phyloP scores from a whole-genome alignment of 352 stramenopile species.

The Albugo candida region DNA sequence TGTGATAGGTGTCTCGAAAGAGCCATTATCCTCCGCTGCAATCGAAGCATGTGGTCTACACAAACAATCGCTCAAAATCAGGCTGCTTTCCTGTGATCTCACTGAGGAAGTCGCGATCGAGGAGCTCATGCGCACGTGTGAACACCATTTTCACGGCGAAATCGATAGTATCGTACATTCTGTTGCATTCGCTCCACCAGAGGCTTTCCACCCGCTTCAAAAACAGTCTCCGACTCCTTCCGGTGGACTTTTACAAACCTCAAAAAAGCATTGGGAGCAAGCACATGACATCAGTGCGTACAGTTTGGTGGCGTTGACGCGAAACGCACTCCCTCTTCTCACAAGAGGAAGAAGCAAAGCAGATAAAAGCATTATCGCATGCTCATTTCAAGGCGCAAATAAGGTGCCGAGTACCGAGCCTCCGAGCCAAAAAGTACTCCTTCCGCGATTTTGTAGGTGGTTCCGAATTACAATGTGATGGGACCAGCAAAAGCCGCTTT shows the following conservation, averaged over 20 bases:
- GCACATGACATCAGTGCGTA: slow-evolving; percentile 78
- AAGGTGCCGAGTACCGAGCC: slow-evolving; percentile 11
- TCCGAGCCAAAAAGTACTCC: neutral
- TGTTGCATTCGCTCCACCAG: slow-evolving; percentile 69
- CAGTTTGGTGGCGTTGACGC: slow-evolving; percentile 74
- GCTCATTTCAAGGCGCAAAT: slow-evolving; percentile 73
- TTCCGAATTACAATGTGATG: slow-evolving; percentile 86
- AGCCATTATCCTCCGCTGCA: slow-evolving; percentile 21
- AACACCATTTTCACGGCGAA: slow-evolving; percentile 21
- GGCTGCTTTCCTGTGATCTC: slow-evolving; percentile 39
- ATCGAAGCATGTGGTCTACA: slow-evolving; percentile 30
- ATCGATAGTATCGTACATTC: slow-evolving; percentile 81
- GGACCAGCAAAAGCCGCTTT: slow-evolving; percentile 80
- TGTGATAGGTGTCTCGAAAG: slow-evolving; percentile 58
- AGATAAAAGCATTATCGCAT: slow-evolving; percentile 65
- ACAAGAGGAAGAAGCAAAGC: neutral
- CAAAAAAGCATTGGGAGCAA: slow-evolving; percentile 33
- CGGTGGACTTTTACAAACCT: slow-evolving; percentile 27
- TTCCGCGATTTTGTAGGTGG: slow-evolving; percentile 17
- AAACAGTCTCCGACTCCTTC: neutral
- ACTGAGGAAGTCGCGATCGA: slow-evolving; percentile 31
- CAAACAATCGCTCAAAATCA: slow-evolving; percentile 3
- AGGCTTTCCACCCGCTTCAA: slow-evolving; percentile 30
- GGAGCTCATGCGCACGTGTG: slow-evolving; percentile 22
- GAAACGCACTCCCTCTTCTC: slow-evolving; percentile 38